Evolutionary conservation across 306 rosid genomes (phyloP).

Genomic region (Cucumis sativus): Cucumber_9930_V3 NC_026661.2:2865501-2866000

Average conservation of each 20-base stretch:
- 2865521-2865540: constrained; percentile 78
- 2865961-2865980: constrained; percentile 67
- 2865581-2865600: constrained; percentile 12
- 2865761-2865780: constrained; percentile 61
- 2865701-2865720: constrained; percentile 86
- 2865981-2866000: constrained; percentile 62
- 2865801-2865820: constrained; percentile 94
- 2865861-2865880: constrained; percentile 53
- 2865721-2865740: constrained; percentile 73
- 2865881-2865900: constrained; percentile 51
- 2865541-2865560: constrained; percentile 75
- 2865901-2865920: constrained; percentile 22
- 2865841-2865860: constrained; percentile 76
- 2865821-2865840: constrained; percentile 97
- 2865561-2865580: constrained; percentile 31
- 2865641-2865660: constrained; percentile 27
- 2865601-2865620: constrained; percentile 23
- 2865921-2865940: constrained; percentile 37
- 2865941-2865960: constrained; percentile 29
- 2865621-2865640: constrained; percentile 24
- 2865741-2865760: constrained; percentile 59
- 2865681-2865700: constrained; percentile 44
- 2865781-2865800: constrained; percentile 69
- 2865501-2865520: constrained; percentile 94
- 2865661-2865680: constrained; percentile 19